phyloP scores from a whole-genome alignment of 305 asterid genomes.

The Fraxinus albicans region DNA sequence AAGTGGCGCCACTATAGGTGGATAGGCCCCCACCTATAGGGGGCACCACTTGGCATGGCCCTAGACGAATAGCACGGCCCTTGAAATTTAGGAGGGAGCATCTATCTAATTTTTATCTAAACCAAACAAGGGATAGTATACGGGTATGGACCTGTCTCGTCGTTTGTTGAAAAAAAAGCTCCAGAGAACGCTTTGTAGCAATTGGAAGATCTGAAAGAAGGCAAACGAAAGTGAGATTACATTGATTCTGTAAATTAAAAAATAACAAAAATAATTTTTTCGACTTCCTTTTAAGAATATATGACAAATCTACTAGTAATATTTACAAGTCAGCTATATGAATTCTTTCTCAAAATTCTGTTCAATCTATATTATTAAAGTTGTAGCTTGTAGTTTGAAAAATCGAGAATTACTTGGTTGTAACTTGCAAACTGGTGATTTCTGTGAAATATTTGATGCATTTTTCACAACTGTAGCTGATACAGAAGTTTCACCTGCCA shows the following conservation, averaged over 20 bases:
- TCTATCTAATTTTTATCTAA: no score
- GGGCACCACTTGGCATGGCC: no score
- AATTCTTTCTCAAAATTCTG: neutral
- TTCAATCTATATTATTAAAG: neutral
- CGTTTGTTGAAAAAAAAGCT: neutral
- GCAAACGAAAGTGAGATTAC: neutral
- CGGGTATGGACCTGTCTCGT: neutral
- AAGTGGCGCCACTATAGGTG: no score
- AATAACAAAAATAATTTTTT: neutral
- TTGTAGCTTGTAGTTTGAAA: neutral
- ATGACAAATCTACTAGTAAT: neutral
- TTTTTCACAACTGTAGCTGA: neutral
- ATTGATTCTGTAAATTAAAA: neutral
- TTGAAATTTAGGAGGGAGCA: no score
- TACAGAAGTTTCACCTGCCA: neutral
- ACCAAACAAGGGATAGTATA: neutral
- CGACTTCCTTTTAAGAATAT: neutral
- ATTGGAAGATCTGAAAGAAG: neutral
- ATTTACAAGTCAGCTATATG: neutral
- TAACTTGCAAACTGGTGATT: neutral
- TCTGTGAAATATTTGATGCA: neutral
- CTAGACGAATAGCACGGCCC: no score
- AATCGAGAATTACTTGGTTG: neutral
- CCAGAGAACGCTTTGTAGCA: neutral
- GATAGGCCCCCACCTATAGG: no score